Evolutionary conservation across 176 grass and related monocot species (phyloP).

Genomic region (Lolium multiflorum): DNA sequence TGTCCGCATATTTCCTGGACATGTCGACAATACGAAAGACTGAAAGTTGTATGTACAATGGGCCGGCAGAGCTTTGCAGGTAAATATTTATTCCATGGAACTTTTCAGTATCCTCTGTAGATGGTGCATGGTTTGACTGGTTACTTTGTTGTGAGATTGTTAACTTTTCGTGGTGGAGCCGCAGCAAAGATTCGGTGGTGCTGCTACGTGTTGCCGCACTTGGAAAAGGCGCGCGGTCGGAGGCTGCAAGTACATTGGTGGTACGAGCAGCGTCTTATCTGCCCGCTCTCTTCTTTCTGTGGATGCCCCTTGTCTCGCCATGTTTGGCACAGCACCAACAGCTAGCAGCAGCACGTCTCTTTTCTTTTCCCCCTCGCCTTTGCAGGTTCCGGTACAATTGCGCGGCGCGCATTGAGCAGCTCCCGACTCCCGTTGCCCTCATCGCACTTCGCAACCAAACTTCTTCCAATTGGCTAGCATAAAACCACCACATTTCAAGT

Average conservation of each 20-base stretch:
- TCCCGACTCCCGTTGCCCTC: no score
- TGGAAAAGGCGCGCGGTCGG: background rate
- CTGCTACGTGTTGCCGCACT: background rate
- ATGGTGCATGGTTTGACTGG: constrained; percentile 13
- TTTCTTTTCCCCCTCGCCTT: background rate
- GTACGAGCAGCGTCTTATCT: background rate
- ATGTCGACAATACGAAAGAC: background rate
- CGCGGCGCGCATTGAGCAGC: background rate
- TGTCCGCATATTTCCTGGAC: background rate
- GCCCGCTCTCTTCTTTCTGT: background rate
- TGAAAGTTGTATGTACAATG: no score
- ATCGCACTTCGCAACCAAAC: no score
- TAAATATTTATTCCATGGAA: background rate
- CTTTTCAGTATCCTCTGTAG: background rate
- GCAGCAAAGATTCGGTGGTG: background rate
- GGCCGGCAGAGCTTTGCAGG: background rate
- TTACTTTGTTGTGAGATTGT: background rate
- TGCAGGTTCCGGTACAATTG: background rate
- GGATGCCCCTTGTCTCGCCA: constrained; percentile 2
- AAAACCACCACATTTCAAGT: no score
- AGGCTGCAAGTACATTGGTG: background rate
- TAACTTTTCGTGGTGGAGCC: background rate
- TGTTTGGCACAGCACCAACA: background rate
- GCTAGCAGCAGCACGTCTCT: background rate
- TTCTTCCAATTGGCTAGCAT: no score